These are phyloP conservation scores for Noccaea caerulescens DNA, from an alignment of 345 rosid genomes.

Conservation along the genomic window DNA sequence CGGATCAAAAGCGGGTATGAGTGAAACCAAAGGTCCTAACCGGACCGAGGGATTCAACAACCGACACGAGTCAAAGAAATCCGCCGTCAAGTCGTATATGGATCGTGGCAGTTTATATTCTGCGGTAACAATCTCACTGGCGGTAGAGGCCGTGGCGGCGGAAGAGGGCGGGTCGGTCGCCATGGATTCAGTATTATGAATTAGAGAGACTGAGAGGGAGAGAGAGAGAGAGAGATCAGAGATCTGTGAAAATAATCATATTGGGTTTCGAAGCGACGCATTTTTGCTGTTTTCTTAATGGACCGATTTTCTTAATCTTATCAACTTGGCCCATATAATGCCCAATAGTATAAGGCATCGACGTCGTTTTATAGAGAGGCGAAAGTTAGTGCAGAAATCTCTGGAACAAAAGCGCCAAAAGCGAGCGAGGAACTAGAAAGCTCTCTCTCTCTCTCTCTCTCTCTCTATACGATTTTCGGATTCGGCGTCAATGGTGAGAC, in stretches of 20 bases:
- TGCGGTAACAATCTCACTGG: conserved; percentile 11
- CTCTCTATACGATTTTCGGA: background rate
- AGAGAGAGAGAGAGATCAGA: too few species aligned
- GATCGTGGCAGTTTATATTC: conserved; percentile 57
- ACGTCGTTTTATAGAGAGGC: background rate
- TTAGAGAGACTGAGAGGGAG: background rate
- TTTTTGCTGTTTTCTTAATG: background rate
- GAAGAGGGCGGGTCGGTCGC: conserved; percentile 35
- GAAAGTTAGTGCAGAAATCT: background rate
- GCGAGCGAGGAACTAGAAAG: conserved; percentile 4
- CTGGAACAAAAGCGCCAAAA: conserved; percentile 14
- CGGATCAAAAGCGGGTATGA: conserved; percentile 31
- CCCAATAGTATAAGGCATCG: background rate
- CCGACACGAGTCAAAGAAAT: conserved; percentile 69
- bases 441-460: background rate
- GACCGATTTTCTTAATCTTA: background rate
- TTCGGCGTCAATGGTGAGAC: conserved; percentile 38
- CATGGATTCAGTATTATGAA: conserved; percentile 28
- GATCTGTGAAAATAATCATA: background rate
- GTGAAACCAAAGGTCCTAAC: conserved; percentile 34
- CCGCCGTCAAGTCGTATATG: conserved; percentile 58
- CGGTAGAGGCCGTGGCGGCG: conserved; percentile 15
- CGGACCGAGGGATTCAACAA: conserved; percentile 54
- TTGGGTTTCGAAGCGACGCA: background rate
- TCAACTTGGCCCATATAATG: conserved; percentile 16